These are phyloP conservation scores for Posidonia australis DNA, from an alignment of 106 monocot genomes.

Conservation along the genomic window DNA sequence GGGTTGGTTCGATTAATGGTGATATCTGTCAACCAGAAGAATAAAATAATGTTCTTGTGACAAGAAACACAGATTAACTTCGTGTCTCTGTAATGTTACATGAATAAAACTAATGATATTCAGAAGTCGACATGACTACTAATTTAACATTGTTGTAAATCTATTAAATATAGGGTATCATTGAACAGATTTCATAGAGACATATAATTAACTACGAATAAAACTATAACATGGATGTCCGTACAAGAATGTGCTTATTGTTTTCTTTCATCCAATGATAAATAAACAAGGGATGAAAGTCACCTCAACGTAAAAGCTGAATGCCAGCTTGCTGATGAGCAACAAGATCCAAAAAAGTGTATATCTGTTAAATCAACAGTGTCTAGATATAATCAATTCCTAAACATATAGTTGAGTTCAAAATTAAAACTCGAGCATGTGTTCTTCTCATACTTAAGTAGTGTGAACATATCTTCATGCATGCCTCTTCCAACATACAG, in stretches of 20 bases:
- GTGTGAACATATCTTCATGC: conserved; percentile 80
- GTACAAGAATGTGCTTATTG: too few species aligned
- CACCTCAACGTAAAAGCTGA: conserved; percentile 99
- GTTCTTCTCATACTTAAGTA: conserved; percentile 75
- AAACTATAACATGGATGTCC: too few species aligned
- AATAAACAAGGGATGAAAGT: conserved; percentile 1
- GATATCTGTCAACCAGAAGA: conserved; percentile 38
- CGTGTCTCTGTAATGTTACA: too few species aligned
- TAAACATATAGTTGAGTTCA: background rate
- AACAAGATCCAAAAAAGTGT: conserved; percentile 94
- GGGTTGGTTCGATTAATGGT: conserved; percentile 82
- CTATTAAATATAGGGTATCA: background rate
- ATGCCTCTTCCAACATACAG: conserved; percentile 93
- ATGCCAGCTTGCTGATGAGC: conserved; percentile 85
- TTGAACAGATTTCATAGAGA: too few species aligned
- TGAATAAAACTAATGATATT: background rate
- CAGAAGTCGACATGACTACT: background rate
- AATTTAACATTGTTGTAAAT: background rate
- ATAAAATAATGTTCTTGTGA: background rate
- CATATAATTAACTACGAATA: too few species aligned
- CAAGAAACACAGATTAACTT: background rate
- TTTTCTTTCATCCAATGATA: background rate
- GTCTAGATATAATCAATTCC: background rate
- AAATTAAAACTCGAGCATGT: background rate
- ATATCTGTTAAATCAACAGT: conserved; percentile 42